Evolutionary conservation across 2,329 filamentous ascomycete species (phyloP).

Genomic region (Ophiostoma piceae): DNA sequence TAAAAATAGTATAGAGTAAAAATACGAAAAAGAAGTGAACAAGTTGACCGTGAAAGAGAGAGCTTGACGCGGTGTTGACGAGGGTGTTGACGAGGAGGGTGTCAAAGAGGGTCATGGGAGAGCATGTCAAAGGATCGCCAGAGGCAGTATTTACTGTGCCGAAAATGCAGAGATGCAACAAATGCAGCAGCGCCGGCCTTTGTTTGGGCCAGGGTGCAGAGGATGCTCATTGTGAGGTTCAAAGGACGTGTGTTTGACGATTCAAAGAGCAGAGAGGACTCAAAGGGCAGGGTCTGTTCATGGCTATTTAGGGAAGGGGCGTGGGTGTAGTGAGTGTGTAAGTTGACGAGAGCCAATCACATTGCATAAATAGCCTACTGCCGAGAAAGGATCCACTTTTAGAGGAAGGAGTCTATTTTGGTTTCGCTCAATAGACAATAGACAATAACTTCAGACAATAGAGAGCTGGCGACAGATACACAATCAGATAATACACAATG

Average conservation of each 20-base stretch:
- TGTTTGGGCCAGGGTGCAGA: not conserved
- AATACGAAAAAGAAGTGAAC: not conserved
- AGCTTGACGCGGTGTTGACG: not conserved
- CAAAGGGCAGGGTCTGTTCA: not conserved
- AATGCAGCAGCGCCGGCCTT: not conserved
- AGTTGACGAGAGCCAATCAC: not conserved
- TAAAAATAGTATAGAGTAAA: not conserved
- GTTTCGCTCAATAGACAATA: conserved; percentile 3
- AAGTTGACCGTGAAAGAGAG: not conserved
- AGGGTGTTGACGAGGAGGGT: not conserved
- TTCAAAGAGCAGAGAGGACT: not conserved
- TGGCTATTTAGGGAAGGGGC: not conserved
- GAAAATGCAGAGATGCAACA: too few relatives aligned
- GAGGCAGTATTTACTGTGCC: not conserved
- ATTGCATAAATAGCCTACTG: not conserved
- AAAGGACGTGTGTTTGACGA: not conserved
- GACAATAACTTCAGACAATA: not conserved
- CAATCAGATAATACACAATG: not conserved
- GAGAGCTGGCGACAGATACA: too few relatives aligned
- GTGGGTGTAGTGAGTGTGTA: conserved; percentile 7
- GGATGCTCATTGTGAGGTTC: not conserved
- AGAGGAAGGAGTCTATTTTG: conserved; percentile 12
- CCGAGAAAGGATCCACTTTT: not conserved
- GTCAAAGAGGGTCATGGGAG: not conserved
- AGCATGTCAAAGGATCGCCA: conserved; percentile 1